A percentile compares a stretch with the other conserved stretches of the same genome.
These are phyloP conservation scores for Thermothielavioides terrestris DNA, from an alignment of 495 filamentous ascomycete genomes.

Conservation along the genomic window DNA sequence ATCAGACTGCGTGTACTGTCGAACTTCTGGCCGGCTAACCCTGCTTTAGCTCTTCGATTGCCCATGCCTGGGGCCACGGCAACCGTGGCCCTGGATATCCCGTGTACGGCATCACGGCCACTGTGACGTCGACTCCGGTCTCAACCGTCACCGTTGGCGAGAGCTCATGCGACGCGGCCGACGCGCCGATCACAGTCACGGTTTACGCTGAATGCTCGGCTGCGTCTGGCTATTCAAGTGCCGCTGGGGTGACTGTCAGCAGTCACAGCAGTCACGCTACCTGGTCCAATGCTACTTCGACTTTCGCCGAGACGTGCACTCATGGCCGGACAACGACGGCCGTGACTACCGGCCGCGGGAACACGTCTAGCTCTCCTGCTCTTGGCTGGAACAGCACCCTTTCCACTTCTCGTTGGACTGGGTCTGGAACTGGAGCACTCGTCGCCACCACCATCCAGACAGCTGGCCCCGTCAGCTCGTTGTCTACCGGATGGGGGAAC, in stretches of 20 bases:
- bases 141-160: background rate
- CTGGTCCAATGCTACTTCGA: slow-evolving; percentile 7
- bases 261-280: background rate
- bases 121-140: slow-evolving; percentile 1
- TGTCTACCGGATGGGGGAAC: background rate
- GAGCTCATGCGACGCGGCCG: background rate
- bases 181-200: slow-evolving; percentile 3
- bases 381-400: background rate
- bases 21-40: background rate
- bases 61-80: background rate
- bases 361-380: background rate
- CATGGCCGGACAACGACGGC: background rate
- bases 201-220: slow-evolving; percentile 1
- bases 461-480: slow-evolving; percentile 1
- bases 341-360: background rate
- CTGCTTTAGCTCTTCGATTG: background rate
- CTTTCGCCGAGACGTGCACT: background rate
- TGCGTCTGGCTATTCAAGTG: background rate
- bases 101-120: background rate
- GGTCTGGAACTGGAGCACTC: background rate
- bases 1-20: background rate
- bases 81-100: background rate
- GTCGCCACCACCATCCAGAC: background rate
- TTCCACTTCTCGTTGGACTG: background rate
- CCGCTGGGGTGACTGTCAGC: background rate